phyloP scores from a whole-genome alignment of 2,329 filamentous ascomycete species.

The Xylaria sp. region DNA sequence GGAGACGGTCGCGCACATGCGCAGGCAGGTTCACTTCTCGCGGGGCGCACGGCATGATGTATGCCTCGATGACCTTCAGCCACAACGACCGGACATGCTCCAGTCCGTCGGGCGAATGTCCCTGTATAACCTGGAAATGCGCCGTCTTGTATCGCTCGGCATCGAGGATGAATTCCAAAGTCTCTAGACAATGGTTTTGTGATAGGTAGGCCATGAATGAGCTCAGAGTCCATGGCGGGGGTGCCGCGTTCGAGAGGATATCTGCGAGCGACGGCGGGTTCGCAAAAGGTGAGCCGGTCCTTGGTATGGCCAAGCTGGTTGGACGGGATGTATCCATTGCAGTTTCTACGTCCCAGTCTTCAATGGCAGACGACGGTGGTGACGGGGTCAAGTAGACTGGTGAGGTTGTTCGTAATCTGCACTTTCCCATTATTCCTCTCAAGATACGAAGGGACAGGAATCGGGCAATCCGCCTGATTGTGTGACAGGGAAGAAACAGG shows the following conservation, averaged over 20 bases:
- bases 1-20: conserved; percentile 78
- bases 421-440: conserved; percentile 48
- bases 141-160: conserved; percentile 78
- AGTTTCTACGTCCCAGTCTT: conserved; percentile 47
- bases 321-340: conserved; percentile 54
- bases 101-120: conserved; percentile 46
- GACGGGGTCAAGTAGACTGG: conserved; percentile 48
- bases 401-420: conserved; percentile 49
- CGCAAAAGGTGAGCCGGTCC: conserved; percentile 43
- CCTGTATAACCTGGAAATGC: conserved; percentile 50
- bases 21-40: conserved; percentile 90
- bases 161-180: conserved; percentile 94
- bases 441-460: conserved; percentile 16
- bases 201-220: conserved; percentile 97
- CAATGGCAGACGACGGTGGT: conserved; percentile 49
- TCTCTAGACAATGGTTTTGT: conserved; percentile 96
- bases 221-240: conserved; percentile 84
- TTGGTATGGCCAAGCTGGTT: conserved; percentile 49
- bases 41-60: conserved; percentile 82
- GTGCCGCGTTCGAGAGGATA: conserved; percentile 83
- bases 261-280: conserved; percentile 75
- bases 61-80: conserved; percentile 85
- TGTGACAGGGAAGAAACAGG: conserved; percentile 31
- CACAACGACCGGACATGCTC: conserved; percentile 80
- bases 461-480: conserved; percentile 28